A percentile compares a stretch with the other conserved stretches of the same genome.
Conservation (phyloP, 2,329 filamentous ascomycete species). For the Colletotrichum ledebouriae region DNA sequence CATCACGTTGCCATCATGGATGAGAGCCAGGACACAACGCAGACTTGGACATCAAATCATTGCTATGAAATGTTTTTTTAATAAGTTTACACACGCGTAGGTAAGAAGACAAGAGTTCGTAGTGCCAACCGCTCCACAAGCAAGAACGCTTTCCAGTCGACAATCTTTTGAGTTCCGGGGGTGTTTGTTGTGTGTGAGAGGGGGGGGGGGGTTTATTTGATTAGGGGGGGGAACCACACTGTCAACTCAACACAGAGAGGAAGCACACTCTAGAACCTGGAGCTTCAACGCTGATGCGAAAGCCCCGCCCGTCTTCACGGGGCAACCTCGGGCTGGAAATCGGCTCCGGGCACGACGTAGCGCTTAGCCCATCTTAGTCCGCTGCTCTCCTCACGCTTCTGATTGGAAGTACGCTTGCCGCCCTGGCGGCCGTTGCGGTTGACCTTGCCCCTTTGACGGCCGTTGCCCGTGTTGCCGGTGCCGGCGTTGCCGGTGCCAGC, state of each 20-base stretch:
- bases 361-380: constrained; percentile 36
- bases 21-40: constrained; percentile 6
- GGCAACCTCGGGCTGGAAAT: constrained; percentile 28
- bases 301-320: constrained; percentile 10
- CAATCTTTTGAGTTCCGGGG: constrained; percentile 2
- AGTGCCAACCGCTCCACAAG: constrained; percentile 22
- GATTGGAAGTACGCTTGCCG: background rate
- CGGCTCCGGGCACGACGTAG: constrained; percentile 32
- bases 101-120: constrained; percentile 20
- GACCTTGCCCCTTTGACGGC: constrained; percentile 19
- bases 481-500: constrained; percentile 23
- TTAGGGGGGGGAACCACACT: constrained; percentile 25
- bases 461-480: background rate
- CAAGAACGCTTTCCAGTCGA: constrained; percentile 18
- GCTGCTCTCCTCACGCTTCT: constrained; percentile 15
- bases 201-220: constrained; percentile 1
- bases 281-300: background rate
- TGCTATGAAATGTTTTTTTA: constrained; percentile 18
- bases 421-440: constrained; percentile 11
- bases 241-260: constrained; percentile 4
- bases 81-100: constrained; percentile 30
- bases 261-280: constrained; percentile 9
- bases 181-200: background rate
- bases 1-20: too few species aligned
- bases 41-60: constrained; percentile 24